Percentiles rank a stretch among this genome's conserved stretches.
Evolutionary conservation across 768 basidiomycete species (phyloP).

Genomic region (Boletus bicolor): DNA sequence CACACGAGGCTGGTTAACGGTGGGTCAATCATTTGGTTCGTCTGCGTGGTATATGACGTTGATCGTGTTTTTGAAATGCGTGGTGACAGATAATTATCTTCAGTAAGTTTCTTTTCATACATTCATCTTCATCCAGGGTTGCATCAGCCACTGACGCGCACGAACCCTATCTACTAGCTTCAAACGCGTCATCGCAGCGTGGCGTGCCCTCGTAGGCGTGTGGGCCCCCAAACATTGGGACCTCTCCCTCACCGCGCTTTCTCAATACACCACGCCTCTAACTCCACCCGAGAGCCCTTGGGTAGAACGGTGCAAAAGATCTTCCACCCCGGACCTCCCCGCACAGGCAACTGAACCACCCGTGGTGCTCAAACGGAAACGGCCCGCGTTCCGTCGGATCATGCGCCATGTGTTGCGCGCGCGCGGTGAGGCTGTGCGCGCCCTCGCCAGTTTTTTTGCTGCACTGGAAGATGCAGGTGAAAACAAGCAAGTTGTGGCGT

Average conservation of each 20-base stretch:
- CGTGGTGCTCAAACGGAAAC: slow-evolving; percentile 28
- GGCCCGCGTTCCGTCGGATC: slow-evolving; percentile 76
- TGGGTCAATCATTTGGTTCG: slow-evolving; percentile 38
- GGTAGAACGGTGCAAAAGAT: slow-evolving; percentile 52
- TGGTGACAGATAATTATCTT: slow-evolving; percentile 63
- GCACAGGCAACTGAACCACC: slow-evolving; percentile 38
- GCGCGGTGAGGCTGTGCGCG: slow-evolving; percentile 77
- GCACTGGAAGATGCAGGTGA: slow-evolving; percentile 52
- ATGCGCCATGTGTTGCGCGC: slow-evolving; percentile 87
- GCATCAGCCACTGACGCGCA: slow-evolving; percentile 19
- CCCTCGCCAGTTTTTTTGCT: slow-evolving; percentile 69
- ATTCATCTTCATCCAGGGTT: slow-evolving; percentile 10
- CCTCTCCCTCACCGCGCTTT: slow-evolving; percentile 67
- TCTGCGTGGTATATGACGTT: slow-evolving; percentile 23
- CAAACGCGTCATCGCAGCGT: slow-evolving; percentile 88
- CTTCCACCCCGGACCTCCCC: slow-evolving; percentile 24
- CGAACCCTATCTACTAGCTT: slow-evolving; percentile 43
- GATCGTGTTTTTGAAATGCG: slow-evolving; percentile 2
- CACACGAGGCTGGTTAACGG: slow-evolving; percentile 86
- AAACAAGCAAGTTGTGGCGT: slow-evolving; percentile 45
- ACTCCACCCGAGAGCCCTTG: slow-evolving; percentile 69
- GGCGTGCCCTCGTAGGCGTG: slow-evolving; percentile 93
- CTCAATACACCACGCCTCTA: slow-evolving; percentile 66
- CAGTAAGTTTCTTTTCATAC: slow-evolving; percentile 47
- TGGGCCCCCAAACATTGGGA: slow-evolving; percentile 89